Conservation (phyloP, 2,329 filamentous ascomycete species). For the Aspergillus transmontanensis region DNA sequence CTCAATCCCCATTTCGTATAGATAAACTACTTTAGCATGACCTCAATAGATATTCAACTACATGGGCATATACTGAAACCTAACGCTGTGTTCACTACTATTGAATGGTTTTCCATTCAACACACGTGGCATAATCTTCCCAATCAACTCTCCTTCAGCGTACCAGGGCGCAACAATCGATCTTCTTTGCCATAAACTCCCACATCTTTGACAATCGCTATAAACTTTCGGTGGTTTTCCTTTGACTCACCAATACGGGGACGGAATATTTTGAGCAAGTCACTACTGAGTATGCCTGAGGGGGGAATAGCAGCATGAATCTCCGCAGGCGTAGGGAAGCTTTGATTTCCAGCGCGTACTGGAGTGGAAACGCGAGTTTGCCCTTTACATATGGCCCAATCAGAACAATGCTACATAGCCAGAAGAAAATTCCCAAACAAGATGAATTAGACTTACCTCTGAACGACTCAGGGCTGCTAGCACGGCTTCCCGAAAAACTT, state of each 20-base stretch:
- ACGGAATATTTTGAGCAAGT: constrained; percentile 48
- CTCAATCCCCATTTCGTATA: not conserved
- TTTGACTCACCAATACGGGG: constrained; percentile 45
- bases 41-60: not conserved
- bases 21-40: not conserved
- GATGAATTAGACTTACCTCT: constrained; percentile 26
- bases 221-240: constrained; percentile 45
- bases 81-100: not conserved
- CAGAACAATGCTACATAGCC: not conserved
- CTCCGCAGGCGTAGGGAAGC: constrained; percentile 50
- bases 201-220: constrained; percentile 48
- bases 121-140: not conserved
- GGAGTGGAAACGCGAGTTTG: constrained; percentile 36
- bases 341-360: constrained; percentile 24
- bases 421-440: not conserved
- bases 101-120: not conserved
- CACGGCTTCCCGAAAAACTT: constrained; percentile 38
- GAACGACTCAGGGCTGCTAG: constrained; percentile 42
- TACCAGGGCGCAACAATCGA: constrained; percentile 42
- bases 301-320: constrained; percentile 51
- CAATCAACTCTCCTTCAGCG: constrained; percentile 32
- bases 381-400: constrained; percentile 16
- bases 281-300: constrained; percentile 47
- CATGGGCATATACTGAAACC: not conserved
- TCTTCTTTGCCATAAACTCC: constrained; percentile 47